Evolutionary conservation across 192 early-diverging fungal genomes (phyloP).

Genomic region (Chytriomyces sp.): DNA sequence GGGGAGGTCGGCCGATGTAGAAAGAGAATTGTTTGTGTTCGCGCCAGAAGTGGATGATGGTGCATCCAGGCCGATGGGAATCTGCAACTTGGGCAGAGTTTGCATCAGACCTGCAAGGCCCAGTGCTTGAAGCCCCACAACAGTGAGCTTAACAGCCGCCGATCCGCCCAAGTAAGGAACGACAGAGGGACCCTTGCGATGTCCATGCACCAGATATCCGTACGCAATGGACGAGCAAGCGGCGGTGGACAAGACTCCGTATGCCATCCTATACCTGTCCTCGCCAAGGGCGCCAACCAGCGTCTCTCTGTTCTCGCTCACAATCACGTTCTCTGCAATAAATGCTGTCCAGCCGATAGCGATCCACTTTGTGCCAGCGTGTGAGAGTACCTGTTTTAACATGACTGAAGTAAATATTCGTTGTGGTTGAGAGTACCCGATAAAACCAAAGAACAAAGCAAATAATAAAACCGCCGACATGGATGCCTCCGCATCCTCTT

Average conservation of each 20-base stretch:
- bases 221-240: constrained; percentile 44
- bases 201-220: constrained; percentile 37
- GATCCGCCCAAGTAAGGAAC: not conserved
- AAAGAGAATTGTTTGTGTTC: not conserved
- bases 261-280: constrained; percentile 29
- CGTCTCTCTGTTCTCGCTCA: constrained; percentile 36
- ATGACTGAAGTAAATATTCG: too few species aligned
- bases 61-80: not conserved
- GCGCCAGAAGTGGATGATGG: not conserved
- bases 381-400: not conserved
- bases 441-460: too few species aligned
- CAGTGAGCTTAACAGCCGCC: not conserved
- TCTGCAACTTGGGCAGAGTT: constrained; percentile 26
- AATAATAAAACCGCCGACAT: too few species aligned
- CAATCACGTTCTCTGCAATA: constrained; percentile 43
- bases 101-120: constrained; percentile 9
- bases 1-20: not conserved
- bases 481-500: too few species aligned
- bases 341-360: constrained; percentile 38
- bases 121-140: constrained; percentile 18
- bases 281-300: constrained; percentile 33
- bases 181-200: constrained; percentile 10
- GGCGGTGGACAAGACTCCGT: constrained; percentile 33
- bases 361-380: constrained; percentile 32
- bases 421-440: too few species aligned